phyloP scores from a whole-genome alignment of 2,329 filamentous ascomycete species.

The Diaporthe amygdali region DNA sequence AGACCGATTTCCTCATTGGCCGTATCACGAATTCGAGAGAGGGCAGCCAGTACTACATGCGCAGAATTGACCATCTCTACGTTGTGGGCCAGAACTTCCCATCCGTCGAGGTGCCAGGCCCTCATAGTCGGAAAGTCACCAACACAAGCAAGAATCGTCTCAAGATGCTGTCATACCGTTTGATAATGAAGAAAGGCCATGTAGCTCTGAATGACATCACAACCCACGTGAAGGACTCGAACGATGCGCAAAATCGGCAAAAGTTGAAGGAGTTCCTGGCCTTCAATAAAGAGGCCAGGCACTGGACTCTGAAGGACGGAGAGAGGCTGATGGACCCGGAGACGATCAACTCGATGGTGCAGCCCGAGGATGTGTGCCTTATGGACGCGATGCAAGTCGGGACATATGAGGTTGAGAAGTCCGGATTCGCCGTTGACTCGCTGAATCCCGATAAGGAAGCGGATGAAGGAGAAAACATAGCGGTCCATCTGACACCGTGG shows the following conservation, averaged over 20 bases:
- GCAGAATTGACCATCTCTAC: conserved; percentile 89
- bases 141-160: conserved; percentile 96
- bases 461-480: conserved; percentile 73
- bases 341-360: conserved; percentile 84
- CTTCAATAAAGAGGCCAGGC: conserved; percentile 86
- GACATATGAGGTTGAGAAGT: conserved; percentile 86
- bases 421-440: conserved; percentile 74
- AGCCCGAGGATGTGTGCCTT: conserved; percentile 92
- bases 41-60: conserved; percentile 82
- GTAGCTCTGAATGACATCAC: conserved; percentile 86
- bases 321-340: conserved; percentile 82
- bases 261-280: conserved; percentile 96
- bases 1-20: conserved; percentile 85
- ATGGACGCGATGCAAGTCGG: conserved; percentile 98
- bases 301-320: conserved; percentile 79
- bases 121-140: conserved; percentile 92
- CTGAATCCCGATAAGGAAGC: conserved; percentile 70
- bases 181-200: conserved; percentile 78
- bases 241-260: conserved; percentile 92
- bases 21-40: conserved; percentile 79
- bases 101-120: conserved; percentile 88
- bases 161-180: conserved; percentile 92
- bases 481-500: conserved; percentile 93
- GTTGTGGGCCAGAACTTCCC: conserved; percentile 94
- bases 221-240: conserved; percentile 88